Percentiles rank a stretch among this genome's conserved stretches.
Conservation (phyloP, 208 protist genomes). For the Wallacemonas sp. region DNA sequence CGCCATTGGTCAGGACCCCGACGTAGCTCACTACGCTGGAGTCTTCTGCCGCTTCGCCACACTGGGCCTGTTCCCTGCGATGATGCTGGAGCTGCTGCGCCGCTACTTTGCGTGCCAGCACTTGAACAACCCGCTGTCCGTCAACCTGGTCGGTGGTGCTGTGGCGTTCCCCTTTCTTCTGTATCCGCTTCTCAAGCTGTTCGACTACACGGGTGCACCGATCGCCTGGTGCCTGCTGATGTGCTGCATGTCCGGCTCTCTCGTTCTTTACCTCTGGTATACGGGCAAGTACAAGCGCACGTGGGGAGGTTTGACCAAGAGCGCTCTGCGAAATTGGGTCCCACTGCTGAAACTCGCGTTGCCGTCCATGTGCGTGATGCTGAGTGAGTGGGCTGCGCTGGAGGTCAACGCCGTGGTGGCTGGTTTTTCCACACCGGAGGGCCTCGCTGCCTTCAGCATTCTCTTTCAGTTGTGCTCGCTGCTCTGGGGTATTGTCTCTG, state of each 20-base stretch:
- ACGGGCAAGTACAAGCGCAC: constrained; percentile 69
- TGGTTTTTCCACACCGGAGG: constrained; percentile 51
- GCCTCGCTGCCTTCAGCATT: constrained; percentile 75
- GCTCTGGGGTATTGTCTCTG: constrained; percentile 62
- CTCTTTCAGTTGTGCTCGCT: constrained; percentile 58
- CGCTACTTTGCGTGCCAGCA: constrained; percentile 85
- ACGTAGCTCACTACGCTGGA: constrained; percentile 48
- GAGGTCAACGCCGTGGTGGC: constrained; percentile 76
- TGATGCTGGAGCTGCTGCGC: constrained; percentile 77
- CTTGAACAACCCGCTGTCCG: constrained; percentile 59
- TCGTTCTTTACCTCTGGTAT: constrained; percentile 58
- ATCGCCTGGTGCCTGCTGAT: constrained; percentile 71
- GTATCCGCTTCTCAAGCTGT: constrained; percentile 40
- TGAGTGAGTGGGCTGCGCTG: constrained; percentile 79
- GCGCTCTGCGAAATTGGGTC: constrained; percentile 58
- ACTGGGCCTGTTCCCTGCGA: constrained; percentile 64
- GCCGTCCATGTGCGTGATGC: constrained; percentile 76
- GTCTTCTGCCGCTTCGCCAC: constrained; percentile 58
- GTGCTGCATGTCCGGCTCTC: constrained; percentile 42
- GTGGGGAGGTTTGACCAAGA: constrained; percentile 65
- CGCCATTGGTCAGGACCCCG: constrained; percentile 47
- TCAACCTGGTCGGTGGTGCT: constrained; percentile 57
- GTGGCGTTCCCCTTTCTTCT: constrained; percentile 57
- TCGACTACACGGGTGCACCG: constrained; percentile 58
- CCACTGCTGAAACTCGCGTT: constrained; percentile 63